Conservation (phyloP, 495 filamentous ascomycete species). For the Aspergillus conjunctus region DNA sequence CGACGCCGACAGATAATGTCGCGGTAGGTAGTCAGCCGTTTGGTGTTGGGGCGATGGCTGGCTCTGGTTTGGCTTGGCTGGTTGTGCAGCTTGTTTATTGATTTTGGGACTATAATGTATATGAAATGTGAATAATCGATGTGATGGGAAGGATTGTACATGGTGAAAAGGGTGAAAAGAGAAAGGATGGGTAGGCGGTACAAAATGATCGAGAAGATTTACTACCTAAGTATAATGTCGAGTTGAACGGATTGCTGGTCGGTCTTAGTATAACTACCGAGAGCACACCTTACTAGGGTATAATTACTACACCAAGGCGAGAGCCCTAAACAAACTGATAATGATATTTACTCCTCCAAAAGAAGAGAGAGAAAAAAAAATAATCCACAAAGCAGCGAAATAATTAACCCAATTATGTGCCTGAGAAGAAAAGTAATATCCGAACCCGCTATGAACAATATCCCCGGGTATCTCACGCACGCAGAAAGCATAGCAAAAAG, state of each 20-base stretch:
- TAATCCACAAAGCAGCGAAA: not conserved
- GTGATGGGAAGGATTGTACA: not conserved
- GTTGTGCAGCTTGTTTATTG: constrained; percentile 11
- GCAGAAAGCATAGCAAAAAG: not conserved
- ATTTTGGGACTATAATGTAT: not conserved
- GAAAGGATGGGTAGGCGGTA: not conserved
- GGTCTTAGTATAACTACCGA: not conserved
- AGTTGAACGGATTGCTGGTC: not conserved
- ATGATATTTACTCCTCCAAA: not conserved
- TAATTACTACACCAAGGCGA: not conserved
- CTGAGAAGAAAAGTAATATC: not conserved
- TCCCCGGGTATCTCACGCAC: constrained; percentile 1
- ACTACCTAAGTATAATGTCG: no score
- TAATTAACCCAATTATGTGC: not conserved
- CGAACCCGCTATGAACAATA: not conserved
- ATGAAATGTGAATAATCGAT: not conserved
- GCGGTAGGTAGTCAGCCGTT: constrained; percentile 1
- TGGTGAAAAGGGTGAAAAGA: not conserved
- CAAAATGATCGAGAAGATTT: no score
- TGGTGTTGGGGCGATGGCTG: constrained; percentile 12
- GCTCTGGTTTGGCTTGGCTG: constrained; percentile 1
- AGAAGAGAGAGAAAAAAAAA: not conserved
- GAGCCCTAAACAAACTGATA: not conserved
- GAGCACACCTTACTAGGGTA: not conserved
- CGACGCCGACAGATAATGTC: constrained; percentile 13